Base-by-base conservation (phyloP, 176 grass and related monocot species). In the Puya raimondii region DNA sequence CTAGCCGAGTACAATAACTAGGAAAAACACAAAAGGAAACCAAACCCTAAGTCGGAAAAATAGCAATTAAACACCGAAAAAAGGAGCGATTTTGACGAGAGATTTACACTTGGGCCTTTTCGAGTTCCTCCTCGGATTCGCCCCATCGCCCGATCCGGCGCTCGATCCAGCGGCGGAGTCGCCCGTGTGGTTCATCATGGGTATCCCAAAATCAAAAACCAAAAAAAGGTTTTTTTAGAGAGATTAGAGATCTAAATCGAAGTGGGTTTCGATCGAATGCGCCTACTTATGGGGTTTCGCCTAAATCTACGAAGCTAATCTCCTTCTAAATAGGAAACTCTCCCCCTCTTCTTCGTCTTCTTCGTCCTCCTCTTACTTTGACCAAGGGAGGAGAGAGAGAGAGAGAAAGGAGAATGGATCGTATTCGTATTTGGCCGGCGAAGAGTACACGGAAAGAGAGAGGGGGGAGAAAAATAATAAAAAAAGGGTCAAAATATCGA, bases 41-140 rank as follows among this genome's bases (percentile, higher is more conserved):
- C 69, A 42, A 56, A 71, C n/a, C 4, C 4, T 71, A 26, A 11
- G 17, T 15, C 2, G 9, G 50, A 25, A 59, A 73, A 61, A 48
- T 13, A 33, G 15, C 27, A 12, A 25, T 22, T 11, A 64, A 68
- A 9, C 1, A 13, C 57, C 33, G 50, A n/a, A 2, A 15, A 51
- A 25, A 2, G n/a, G 6, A 16, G 8, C 53, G 76, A 88, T 80
- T 68, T 50, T 5, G 23, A 70, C 3, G 76, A 74, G 83, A 86
- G 72, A 74, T 86, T 42, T 82, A 91, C 88, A 91, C 67, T 91
- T 91, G 64, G 88, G 88, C 75, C 80, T 78, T 70, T 73, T 74
- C 64, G 87, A 80, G 66, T 82, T 91, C 84, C 88, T 79, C 81
- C 78, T 76, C 59, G 78, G 50, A 17, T 57, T 79, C 56, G 68